Evolutionary conservation across 345 rosid genomes (phyloP), one percentile per base, ranked within the genome.

Genomic region (Fremontodendron californicum): DNA sequence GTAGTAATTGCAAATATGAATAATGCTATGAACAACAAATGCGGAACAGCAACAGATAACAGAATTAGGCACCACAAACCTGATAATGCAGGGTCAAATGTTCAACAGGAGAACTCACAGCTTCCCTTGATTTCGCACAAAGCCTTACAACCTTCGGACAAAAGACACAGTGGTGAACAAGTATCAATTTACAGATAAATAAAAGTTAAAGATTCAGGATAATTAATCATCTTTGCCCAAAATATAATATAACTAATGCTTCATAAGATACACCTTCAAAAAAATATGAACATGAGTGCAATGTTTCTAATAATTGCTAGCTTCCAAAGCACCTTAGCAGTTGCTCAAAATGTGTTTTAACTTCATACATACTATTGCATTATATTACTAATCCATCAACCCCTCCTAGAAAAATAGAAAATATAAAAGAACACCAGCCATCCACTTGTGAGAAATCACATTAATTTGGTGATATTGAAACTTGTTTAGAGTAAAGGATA

Each of bases 111-210:
- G 98, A 94, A 81, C 98, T 94, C 19, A 96, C 99, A 78, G 98
- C 98, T 86, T 96, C 98, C 87, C 99, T 96, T 74, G 99, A 96
- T 82, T 96, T 96, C 61, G 99, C 99, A 88, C 99, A 96, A 40
- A 96, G 94, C 73, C 98, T 91, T 80, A 96, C 97, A 77, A 96
- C 98, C 98, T 93, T 80, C 12, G 9, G 77, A 51, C 45, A 78
- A 73, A 82, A 75, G 70, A 79, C 64, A 60, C 25, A 66, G 5
- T 33, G 6, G 11, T 29, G 52, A 72, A 9, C 39, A 39, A 65
- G 70, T 25, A 69, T 27, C 29, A 45, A 69, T 69, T 43, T 25
- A 15, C 7, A 25, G 13, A 69, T 16, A 27, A 42, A 27, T 45
- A 68, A 25, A 25, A 23, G n/a, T 43, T 42, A 39, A 39, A 65